Conservation (phyloP, 129 eudicot species). For the Silybum marianum region DNA sequence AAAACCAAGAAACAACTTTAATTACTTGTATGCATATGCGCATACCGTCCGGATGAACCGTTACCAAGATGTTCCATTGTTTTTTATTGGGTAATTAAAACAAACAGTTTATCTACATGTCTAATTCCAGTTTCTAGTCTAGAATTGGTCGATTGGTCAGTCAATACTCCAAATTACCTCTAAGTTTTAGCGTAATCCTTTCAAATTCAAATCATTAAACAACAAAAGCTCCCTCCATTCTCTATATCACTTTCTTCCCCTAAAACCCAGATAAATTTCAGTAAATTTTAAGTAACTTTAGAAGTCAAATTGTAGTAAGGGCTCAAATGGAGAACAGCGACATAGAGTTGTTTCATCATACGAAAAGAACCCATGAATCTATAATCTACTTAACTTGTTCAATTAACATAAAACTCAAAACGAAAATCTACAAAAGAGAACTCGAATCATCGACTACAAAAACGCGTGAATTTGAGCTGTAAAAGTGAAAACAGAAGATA, state of each 20-base stretch:
- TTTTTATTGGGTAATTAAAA: background rate
- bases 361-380: background rate
- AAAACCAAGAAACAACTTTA: too few relatives aligned
- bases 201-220: background rate
- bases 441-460: background rate
- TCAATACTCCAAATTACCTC: background rate
- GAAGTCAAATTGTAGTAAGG: background rate
- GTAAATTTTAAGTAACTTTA: background rate
- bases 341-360: background rate
- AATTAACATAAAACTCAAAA: background rate
- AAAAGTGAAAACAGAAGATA: background rate
- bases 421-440: background rate
- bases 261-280: background rate
- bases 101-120: conserved; percentile 12
- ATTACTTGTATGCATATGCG: too few relatives aligned
- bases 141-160: background rate
- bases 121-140: background rate
- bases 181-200: background rate
- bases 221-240: background rate
- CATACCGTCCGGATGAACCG: too few relatives aligned
- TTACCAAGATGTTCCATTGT: too few relatives aligned
- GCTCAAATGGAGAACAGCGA: background rate
- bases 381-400: background rate
- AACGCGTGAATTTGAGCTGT: conserved; percentile 7
- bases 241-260: background rate